A percentile compares a stretch with the other conserved stretches of the same genome.
These are phyloP conservation scores for Alternaria triticina DNA, from an alignment of 2,329 filamentous ascomycete genomes.

Conservation along the genomic window DNA sequence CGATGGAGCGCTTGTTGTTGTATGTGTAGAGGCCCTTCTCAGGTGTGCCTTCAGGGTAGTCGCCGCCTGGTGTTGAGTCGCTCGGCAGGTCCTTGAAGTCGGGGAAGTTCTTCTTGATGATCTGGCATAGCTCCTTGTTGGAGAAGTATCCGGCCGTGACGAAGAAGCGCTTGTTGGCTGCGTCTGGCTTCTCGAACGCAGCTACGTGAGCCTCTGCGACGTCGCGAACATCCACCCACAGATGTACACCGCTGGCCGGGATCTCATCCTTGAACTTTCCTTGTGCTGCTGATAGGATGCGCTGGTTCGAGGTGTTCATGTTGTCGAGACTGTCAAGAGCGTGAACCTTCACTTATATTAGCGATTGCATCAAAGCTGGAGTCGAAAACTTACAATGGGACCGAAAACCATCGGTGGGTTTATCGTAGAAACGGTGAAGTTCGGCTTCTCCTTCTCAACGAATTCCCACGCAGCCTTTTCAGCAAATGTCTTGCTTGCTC, in stretches of 20 bases:
- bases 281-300: slow-evolving; percentile 67
- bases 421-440: slow-evolving; percentile 57
- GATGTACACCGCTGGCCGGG: slow-evolving; percentile 62
- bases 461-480: slow-evolving; percentile 63
- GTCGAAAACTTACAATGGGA: slow-evolving; percentile 55
- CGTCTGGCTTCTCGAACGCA: slow-evolving; percentile 62
- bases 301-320: slow-evolving; percentile 76
- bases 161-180: slow-evolving; percentile 69
- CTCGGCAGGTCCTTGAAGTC: slow-evolving; percentile 60
- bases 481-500: slow-evolving; percentile 68
- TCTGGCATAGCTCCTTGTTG: slow-evolving; percentile 64
- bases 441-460: slow-evolving; percentile 58
- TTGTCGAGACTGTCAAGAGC: slow-evolving; percentile 67
- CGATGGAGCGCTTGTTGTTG: slow-evolving; percentile 62
- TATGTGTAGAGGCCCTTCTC: slow-evolving; percentile 53
- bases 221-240: slow-evolving; percentile 59
- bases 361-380: too few relatives aligned
- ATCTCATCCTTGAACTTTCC: slow-evolving; percentile 67
- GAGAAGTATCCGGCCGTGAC: slow-evolving; percentile 64
- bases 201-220: slow-evolving; percentile 69
- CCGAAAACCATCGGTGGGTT: slow-evolving; percentile 60
- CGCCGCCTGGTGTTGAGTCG: slow-evolving; percentile 50
- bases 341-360: slow-evolving; percentile 48
- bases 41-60: slow-evolving; percentile 54
- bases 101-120: slow-evolving; percentile 63